These are phyloP conservation scores for Tolypocladium tropicale DNA, from an alignment of 2,329 filamentous ascomycete species.

Conservation along the genomic window DNA sequence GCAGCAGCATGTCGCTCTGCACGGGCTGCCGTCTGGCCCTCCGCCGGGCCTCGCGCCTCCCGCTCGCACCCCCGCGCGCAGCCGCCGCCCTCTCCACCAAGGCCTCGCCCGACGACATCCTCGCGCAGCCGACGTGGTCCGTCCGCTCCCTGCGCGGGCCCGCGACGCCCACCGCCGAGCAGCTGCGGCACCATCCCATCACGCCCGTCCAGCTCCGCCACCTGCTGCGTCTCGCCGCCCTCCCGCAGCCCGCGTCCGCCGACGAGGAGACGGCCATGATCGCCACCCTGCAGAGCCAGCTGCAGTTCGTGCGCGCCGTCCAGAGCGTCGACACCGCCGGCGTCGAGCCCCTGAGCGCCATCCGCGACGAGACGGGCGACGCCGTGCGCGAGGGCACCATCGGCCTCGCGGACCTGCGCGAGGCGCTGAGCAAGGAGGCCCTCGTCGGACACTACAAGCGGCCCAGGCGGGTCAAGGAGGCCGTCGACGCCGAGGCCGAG, in stretches of 20 bases:
- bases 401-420: constrained; percentile 43
- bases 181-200: constrained; percentile 27
- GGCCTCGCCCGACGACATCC: constrained; percentile 30
- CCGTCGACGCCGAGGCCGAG: constrained; percentile 37
- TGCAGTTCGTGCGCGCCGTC: constrained; percentile 83
- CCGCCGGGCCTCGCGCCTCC: constrained; percentile 9
- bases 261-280: constrained; percentile 63
- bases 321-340: constrained; percentile 66
- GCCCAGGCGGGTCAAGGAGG: constrained; percentile 26
- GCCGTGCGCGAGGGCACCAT: constrained; percentile 50
- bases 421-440: constrained; percentile 50
- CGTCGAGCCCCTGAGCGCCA: constrained; percentile 63
- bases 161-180: constrained; percentile 3
- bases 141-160: constrained; percentile 51
- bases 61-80: constrained; percentile 3
- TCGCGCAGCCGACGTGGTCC: constrained; percentile 73
- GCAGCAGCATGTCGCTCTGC: constrained; percentile 19
- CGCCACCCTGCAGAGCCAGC: constrained; percentile 64
- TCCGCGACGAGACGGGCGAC: constrained; percentile 69
- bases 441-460: constrained; percentile 44
- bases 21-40: constrained; percentile 17
- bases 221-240: constrained; percentile 78
- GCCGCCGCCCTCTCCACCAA: constrained; percentile 3
- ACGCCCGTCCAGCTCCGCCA: constrained; percentile 64
- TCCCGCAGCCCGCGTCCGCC: constrained; percentile 56